phyloP scores from a whole-genome alignment of 768 basidiomycete species.

The Artomyces pyxidatus region DNA sequence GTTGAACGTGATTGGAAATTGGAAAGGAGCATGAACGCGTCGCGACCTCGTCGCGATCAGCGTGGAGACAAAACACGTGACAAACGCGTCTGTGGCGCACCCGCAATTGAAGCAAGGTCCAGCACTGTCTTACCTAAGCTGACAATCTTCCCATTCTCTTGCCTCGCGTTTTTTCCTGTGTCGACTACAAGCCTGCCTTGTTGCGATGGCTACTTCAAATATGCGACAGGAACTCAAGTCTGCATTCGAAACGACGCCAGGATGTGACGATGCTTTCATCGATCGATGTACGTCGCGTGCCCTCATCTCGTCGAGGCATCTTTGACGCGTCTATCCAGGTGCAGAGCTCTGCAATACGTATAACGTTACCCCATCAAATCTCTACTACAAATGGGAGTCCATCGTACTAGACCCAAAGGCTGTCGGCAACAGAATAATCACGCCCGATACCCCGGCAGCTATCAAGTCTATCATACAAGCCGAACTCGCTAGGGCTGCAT shows the following conservation, averaged over 20 bases:
- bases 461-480: slow-evolving; percentile 5
- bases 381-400: slow-evolving; percentile 69
- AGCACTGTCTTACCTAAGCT: too few relatives aligned
- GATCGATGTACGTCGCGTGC: slow-evolving; percentile 4
- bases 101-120: too few relatives aligned
- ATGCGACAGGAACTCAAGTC: not conserved
- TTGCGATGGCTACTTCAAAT: too few relatives aligned
- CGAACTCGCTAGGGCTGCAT: not conserved
- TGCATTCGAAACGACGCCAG: not conserved
- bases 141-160: too few relatives aligned
- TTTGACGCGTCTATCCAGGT: slow-evolving; percentile 31
- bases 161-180: too few relatives aligned
- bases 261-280: slow-evolving; percentile 9
- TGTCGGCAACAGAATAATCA: slow-evolving; percentile 10
- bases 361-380: slow-evolving; percentile 39
- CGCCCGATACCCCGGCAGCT: slow-evolving; percentile 5
- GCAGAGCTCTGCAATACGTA: slow-evolving; percentile 57
- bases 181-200: too few relatives aligned
- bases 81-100: too few relatives aligned
- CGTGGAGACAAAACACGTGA: too few relatives aligned
- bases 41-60: too few relatives aligned
- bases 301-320: not conserved
- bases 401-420: not conserved
- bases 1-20: too few relatives aligned
- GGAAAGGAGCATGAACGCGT: too few relatives aligned